These are phyloP conservation scores for Coprinopsis sp. DNA, from an alignment of 768 basidiomycete species.

Conservation along the genomic window DNA sequence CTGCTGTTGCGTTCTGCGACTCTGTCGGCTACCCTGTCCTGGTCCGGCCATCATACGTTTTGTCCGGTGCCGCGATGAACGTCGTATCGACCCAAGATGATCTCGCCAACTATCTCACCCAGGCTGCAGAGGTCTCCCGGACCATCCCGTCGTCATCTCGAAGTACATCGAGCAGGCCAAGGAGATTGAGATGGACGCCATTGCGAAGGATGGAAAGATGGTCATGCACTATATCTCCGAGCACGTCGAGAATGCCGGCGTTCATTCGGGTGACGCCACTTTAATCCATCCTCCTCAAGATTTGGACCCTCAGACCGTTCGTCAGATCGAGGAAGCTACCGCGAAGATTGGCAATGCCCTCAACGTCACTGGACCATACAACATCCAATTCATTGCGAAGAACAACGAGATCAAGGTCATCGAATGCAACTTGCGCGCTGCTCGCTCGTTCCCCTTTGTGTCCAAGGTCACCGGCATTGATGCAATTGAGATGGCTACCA, in stretches of 20 bases:
- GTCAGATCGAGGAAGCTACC: constrained; percentile 94
- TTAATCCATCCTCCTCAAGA: constrained; percentile 98
- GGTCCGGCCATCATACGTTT: constrained; percentile 94
- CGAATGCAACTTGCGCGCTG: constrained; percentile 97
- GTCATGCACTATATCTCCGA: constrained; percentile 99
- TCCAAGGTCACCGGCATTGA: constrained; percentile 98
- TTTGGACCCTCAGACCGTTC: constrained; percentile 93
- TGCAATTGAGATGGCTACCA: constrained; percentile 98
- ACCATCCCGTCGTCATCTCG: constrained; percentile 93
- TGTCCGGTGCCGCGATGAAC: constrained; percentile 99
- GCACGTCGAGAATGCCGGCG: constrained; percentile 98
- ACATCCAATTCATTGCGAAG: constrained; percentile 99
- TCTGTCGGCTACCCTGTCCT: constrained; percentile 94
- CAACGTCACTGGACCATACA: constrained; percentile 97
- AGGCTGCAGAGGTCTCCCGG: constrained; percentile 91
- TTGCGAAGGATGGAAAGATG: constrained; percentile 96
- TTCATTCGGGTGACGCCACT: constrained; percentile 98
- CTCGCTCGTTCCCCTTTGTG: constrained; percentile 97
- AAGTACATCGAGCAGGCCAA: constrained; percentile 99
- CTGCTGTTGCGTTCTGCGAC: constrained; percentile 85
- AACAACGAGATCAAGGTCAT: constrained; percentile 99
- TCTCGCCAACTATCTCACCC: constrained; percentile 85
- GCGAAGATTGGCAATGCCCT: constrained; percentile 96
- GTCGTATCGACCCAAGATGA: constrained; percentile 94
- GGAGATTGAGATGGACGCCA: constrained; percentile 99